Conservation (phyloP, 2,329 filamentous ascomycete genomes). For the Fulvia fulva region DNA sequence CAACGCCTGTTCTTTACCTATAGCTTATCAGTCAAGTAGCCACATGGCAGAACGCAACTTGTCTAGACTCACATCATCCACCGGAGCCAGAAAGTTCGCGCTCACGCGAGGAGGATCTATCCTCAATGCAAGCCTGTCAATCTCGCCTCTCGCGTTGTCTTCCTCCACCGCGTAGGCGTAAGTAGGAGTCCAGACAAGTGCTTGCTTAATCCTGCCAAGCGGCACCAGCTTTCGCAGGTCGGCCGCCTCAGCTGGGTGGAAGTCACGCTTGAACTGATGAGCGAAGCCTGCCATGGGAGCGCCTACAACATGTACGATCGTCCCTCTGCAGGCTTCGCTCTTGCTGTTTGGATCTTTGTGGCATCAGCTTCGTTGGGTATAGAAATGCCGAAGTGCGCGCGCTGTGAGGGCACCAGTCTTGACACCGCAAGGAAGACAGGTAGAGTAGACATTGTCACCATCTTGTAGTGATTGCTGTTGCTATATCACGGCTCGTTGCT, state of each 20-base stretch:
- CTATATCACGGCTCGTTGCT: neutral
- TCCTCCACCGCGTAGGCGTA: neutral
- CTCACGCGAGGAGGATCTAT: neutral
- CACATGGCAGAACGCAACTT: neutral
- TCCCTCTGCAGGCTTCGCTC: neutral
- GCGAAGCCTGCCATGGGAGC: neutral
- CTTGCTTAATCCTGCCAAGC: neutral
- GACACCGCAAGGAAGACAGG: conserved; percentile 1
- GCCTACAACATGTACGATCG: conserved; percentile 5
- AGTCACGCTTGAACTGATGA: conserved; percentile 4
- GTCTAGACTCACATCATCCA: neutral
- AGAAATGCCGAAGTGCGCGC: conserved; percentile 7
- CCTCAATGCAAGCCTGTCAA: neutral
- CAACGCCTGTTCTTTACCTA: conserved; percentile 7
- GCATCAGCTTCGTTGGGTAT: neutral
- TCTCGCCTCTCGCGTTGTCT: neutral
- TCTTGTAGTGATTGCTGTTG: neutral
- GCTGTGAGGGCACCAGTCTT: neutral
- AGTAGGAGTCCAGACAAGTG: neutral
- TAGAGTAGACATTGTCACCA: neutral
- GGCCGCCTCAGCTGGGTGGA: neutral
- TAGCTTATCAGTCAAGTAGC: neutral
- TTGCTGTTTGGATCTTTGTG: neutral
- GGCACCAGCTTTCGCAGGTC: neutral
- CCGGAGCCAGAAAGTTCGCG: neutral